Evolutionary conservation across 352 stramenopile species (phyloP).

Genomic region (Pythium dissotocum): DNA sequence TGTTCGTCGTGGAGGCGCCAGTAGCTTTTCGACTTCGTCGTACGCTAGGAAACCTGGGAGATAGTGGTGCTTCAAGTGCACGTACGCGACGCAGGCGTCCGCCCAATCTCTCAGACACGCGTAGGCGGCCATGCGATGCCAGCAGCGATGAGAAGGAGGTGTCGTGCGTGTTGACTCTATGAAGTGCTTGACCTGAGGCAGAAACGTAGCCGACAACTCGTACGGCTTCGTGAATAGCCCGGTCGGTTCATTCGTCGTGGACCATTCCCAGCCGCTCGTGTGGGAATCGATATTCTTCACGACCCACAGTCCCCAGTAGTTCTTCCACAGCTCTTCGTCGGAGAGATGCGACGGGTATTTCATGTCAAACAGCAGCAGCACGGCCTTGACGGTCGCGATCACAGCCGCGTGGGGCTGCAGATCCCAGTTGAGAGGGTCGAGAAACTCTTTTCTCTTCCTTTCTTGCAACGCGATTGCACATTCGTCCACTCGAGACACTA

Average conservation of each 20-base stretch:
- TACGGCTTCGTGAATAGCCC: constrained; percentile 79
- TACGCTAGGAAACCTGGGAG: constrained; percentile 44
- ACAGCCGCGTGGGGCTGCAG: constrained; percentile 44
- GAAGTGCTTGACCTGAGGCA: constrained; percentile 40
- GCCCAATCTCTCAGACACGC: constrained; percentile 50
- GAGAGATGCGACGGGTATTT: constrained; percentile 14
- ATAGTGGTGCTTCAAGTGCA: constrained; percentile 62
- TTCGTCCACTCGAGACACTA: constrained; percentile 61
- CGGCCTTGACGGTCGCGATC: constrained; percentile 46
- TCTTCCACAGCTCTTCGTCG: constrained; percentile 45
- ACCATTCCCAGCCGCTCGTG: constrained; percentile 62
- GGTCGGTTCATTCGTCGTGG: constrained; percentile 58
- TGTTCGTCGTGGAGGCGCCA: constrained; percentile 48
- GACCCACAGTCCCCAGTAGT: constrained; percentile 64
- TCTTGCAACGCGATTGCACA: constrained; percentile 61
- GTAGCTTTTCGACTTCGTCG: constrained; percentile 42
- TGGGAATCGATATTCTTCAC: constrained; percentile 80
- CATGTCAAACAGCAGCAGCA: constrained; percentile 64
- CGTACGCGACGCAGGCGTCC: constrained; percentile 43
- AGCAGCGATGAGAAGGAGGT: constrained; percentile 39
- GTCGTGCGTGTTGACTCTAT: constrained; percentile 26
- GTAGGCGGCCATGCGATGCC: constrained; percentile 62
- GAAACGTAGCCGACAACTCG: constrained; percentile 37
- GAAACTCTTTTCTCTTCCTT: constrained; percentile 54
- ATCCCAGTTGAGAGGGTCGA: constrained; percentile 67